A percentile compares a stretch with the other conserved stretches of the same genome.
phyloP scores from a whole-genome alignment of 1,284 basidiomycete genomes.

The Farysia itapuensis region DNA sequence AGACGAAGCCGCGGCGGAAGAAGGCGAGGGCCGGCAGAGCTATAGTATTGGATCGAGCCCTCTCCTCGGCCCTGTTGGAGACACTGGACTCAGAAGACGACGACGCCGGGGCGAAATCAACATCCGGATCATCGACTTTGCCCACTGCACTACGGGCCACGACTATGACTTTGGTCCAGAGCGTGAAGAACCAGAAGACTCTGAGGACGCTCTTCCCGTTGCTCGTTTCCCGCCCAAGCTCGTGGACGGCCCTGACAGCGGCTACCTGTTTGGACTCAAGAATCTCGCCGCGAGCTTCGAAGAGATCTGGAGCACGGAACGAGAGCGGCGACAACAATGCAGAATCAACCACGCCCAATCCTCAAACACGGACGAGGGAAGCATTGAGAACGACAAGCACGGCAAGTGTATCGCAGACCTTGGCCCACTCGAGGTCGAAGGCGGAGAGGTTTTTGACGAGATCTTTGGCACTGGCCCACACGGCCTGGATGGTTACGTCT shows the following conservation, averaged over 20 bases:
- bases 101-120: slow-evolving; percentile 80
- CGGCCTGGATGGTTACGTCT: slow-evolving; percentile 44
- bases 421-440: slow-evolving; percentile 46
- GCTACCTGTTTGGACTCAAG: slow-evolving; percentile 88
- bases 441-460: slow-evolving; percentile 54
- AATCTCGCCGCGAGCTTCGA: slow-evolving; percentile 72
- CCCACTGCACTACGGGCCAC: slow-evolving; percentile 91
- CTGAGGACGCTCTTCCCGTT: slow-evolving; percentile 19
- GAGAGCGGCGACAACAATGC: slow-evolving; percentile 19
- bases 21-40: slow-evolving; percentile 25
- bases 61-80: slow-evolving; percentile 16
- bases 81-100: slow-evolving; percentile 10
- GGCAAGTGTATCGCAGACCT: slow-evolving; percentile 31
- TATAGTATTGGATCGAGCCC: slow-evolving; percentile 38
- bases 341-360: slow-evolving; percentile 1
- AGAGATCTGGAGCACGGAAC: slow-evolving; percentile 56
- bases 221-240: slow-evolving; percentile 82
- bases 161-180: slow-evolving; percentile 73
- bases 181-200: slow-evolving; percentile 20
- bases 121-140: slow-evolving; percentile 96
- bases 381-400: slow-evolving; percentile 15
- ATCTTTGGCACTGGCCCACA: slow-evolving; percentile 52
- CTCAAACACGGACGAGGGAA: not conserved
- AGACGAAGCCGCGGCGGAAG: slow-evolving; percentile 6
- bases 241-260: slow-evolving; percentile 83